Evolutionary conservation across 768 basidiomycete genomes (phyloP).

Genomic region (Tulasnella sp.): DNA sequence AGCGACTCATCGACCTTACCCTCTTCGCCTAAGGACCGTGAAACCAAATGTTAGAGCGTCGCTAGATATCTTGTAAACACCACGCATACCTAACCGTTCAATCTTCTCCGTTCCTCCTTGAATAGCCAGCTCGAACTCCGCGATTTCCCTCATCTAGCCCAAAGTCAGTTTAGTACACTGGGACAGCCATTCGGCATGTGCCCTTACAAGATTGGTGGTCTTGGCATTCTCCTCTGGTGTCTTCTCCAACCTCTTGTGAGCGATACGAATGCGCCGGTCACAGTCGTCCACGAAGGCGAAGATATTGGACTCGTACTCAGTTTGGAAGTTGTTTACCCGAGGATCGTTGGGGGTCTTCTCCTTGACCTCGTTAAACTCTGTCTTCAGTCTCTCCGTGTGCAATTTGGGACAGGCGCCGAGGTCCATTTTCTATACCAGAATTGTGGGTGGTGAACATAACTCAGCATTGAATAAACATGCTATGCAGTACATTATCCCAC

Average conservation of each 20-base stretch:
- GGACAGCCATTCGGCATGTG: conserved; percentile 4
- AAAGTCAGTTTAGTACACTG: neutral
- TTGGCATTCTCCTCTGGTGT: conserved; percentile 99
- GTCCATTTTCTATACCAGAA: conserved; percentile 86
- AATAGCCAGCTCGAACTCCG: conserved; percentile 96
- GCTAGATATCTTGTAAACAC: conserved; percentile 8
- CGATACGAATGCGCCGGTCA: conserved; percentile 87
- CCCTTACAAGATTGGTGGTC: conserved; percentile 84
- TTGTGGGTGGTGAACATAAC: neutral
- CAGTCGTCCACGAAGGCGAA: conserved; percentile 97
- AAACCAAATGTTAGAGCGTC: neutral
- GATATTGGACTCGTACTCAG: conserved; percentile 92
- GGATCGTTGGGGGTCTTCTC: conserved; percentile 68
- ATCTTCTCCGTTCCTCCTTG: conserved; percentile 99
- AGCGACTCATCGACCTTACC: conserved; percentile 99
- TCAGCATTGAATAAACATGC: neutral
- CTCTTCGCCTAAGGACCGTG: conserved; percentile 59
- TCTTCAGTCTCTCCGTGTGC: conserved; percentile 88
- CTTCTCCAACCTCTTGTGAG: conserved; percentile 93
- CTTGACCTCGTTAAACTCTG: conserved; percentile 71
- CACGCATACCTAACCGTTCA: conserved; percentile 65
- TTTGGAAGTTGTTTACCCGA: conserved; percentile 77
- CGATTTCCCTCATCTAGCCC: conserved; percentile 94
- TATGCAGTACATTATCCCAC: conserved; percentile 23
- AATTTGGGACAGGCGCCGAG: conserved; percentile 94